Evolutionary conservation across 179 eudicot genomes (phyloP).

Genomic region (Camellia oleifera): DNA sequence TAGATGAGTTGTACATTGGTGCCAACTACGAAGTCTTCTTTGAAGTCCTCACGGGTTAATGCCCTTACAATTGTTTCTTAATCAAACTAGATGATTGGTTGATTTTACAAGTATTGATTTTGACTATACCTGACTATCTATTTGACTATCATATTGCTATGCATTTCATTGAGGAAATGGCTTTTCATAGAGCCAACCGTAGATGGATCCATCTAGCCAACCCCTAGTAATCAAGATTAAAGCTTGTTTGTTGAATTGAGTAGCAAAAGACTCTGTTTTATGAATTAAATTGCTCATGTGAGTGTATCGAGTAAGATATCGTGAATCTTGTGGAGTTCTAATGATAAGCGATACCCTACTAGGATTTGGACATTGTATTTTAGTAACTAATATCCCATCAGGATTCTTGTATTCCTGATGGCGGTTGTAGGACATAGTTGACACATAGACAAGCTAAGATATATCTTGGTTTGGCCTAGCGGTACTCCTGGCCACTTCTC

Average conservation of each 20-base stretch:
- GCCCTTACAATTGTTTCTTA: neutral
- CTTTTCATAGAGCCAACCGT: neutral
- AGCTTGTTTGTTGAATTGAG: neutral
- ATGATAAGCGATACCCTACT: neutral
- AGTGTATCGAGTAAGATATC: neutral
- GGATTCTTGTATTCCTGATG: neutral
- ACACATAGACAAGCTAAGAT: no score
- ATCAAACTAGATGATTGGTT: neutral
- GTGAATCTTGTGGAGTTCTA: neutral
- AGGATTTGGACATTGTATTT: neutral
- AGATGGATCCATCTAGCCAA: neutral
- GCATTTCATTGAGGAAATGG: neutral
- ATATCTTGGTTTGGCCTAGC: no score
- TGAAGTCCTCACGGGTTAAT: neutral
- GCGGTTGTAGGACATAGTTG: no score
- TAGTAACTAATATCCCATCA: neutral
- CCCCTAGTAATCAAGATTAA: neutral
- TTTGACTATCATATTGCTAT: no score
- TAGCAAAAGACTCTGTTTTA: neutral
- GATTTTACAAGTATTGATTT: neutral
- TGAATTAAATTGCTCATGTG: neutral
- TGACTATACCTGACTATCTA: neutral
- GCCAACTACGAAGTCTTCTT: neutral
- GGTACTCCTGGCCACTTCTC: no score
- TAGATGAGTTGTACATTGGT: neutral